phyloP scores from a whole-genome alignment of 1,284 basidiomycete genomes.

The Fomitiporia mediterranea region DNA sequence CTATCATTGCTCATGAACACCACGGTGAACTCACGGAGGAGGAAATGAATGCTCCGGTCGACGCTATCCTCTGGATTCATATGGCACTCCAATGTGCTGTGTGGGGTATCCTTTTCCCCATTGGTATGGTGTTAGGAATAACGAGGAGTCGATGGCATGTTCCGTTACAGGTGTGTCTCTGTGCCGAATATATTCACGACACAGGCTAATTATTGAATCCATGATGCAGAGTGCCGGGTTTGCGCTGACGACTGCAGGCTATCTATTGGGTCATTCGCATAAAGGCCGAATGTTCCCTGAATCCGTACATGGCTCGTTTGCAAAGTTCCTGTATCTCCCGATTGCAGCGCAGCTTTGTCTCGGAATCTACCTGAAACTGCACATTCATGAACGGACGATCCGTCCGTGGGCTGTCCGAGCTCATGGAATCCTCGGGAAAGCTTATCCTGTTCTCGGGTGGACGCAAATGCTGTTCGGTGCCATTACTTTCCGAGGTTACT shows the following conservation, averaged over 20 bases:
- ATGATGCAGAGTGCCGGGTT: constrained; percentile 56
- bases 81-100: constrained; percentile 70
- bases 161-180: constrained; percentile 62
- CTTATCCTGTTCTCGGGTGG: constrained; percentile 88
- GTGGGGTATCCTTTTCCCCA: constrained; percentile 81
- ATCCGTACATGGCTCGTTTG: constrained; percentile 68
- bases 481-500: constrained; percentile 63
- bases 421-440: constrained; percentile 82
- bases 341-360: constrained; percentile 65
- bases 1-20: constrained; percentile 50
- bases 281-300: constrained; percentile 67
- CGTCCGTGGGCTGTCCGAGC: constrained; percentile 69
- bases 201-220: not conserved
- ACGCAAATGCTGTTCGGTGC: constrained; percentile 77
- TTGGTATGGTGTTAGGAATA: constrained; percentile 84
- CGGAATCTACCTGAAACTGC: constrained; percentile 91
- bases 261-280: constrained; percentile 78
- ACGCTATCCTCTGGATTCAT: constrained; percentile 76
- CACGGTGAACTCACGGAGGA: constrained; percentile 60
- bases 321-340: constrained; percentile 63
- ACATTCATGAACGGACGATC: constrained; percentile 77
- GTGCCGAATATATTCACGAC: constrained; percentile 2
- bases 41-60: constrained; percentile 61
- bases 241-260: constrained; percentile 65
- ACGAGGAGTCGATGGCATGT: constrained; percentile 82